Conservation (phyloP, 2,329 filamentous ascomycete species). For the Cladosporium sp. region DNA sequence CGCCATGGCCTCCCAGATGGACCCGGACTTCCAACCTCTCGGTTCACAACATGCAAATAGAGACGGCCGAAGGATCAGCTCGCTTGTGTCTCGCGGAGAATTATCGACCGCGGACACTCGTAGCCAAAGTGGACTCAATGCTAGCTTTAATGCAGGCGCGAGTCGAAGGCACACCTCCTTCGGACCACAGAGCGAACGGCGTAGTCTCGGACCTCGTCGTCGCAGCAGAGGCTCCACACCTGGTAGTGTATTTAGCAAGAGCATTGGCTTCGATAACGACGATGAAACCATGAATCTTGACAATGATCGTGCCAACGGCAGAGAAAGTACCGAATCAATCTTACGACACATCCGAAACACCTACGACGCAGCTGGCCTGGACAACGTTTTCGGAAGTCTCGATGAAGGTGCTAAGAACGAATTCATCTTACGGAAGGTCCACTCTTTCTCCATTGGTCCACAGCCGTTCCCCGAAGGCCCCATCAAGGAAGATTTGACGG, state of each 20-base stretch:
- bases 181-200: constrained; percentile 60
- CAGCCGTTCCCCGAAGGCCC: neutral
- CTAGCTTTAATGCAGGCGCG: constrained; percentile 46
- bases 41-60: constrained; percentile 47
- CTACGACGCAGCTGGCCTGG: constrained; percentile 27
- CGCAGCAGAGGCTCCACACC: constrained; percentile 55
- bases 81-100: constrained; percentile 80
- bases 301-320: constrained; percentile 23
- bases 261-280: constrained; percentile 32
- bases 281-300: constrained; percentile 37
- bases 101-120: constrained; percentile 57
- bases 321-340: constrained; percentile 26
- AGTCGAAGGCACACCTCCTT: constrained; percentile 68
- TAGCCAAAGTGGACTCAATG: constrained; percentile 28
- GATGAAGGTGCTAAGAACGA: constrained; percentile 32
- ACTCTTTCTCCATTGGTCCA: constrained; percentile 20
- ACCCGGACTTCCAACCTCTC: constrained; percentile 43
- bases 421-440: constrained; percentile 31
- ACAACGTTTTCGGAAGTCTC: constrained; percentile 28
- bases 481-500: neutral
- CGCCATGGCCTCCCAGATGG: constrained; percentile 46
- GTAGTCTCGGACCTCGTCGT: constrained; percentile 51
- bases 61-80: constrained; percentile 79
- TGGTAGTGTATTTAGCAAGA: constrained; percentile 38
- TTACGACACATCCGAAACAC: constrained; percentile 27